phyloP scores from a whole-genome alignment of 179 eudicot species.

The Dionaea muscipula region DNA sequence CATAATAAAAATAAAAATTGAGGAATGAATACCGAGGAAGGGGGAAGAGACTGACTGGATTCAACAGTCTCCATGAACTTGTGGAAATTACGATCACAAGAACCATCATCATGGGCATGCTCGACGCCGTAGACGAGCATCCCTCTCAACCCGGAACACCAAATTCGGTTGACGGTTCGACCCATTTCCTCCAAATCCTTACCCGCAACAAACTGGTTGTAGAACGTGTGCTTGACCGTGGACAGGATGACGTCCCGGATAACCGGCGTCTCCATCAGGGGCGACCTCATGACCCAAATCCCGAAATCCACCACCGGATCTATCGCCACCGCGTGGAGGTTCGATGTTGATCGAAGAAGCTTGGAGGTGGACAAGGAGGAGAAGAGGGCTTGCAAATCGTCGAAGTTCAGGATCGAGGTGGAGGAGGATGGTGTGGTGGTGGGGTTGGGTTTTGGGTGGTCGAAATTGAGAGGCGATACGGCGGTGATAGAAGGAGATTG shows the following conservation, averaged over 20 bases:
- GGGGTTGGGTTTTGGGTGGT: conserved; percentile 16
- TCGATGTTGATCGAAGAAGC: conserved; percentile 29
- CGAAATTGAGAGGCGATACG: conserved; percentile 18
- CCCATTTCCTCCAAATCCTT: conserved; percentile 36
- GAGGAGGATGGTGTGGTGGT: neutral
- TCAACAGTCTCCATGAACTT: conserved; percentile 44
- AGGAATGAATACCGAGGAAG: conserved; percentile 40
- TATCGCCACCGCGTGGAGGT: conserved; percentile 25
- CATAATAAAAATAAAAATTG: neutral
- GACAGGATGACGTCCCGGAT: conserved; percentile 22
- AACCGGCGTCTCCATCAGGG: conserved; percentile 27
- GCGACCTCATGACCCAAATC: conserved; percentile 43
- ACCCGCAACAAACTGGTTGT: conserved; percentile 77
- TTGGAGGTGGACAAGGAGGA: conserved; percentile 25
- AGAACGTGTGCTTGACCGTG: conserved; percentile 32
- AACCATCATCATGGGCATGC: conserved; percentile 49
- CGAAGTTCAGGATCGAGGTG: conserved; percentile 15
- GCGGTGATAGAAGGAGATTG: conserved; percentile 5
- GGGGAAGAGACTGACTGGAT: conserved; percentile 33
- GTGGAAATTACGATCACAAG: conserved; percentile 46
- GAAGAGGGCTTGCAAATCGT: conserved; percentile 23
- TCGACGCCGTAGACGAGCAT: conserved; percentile 78
- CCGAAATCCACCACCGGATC: conserved; percentile 45
- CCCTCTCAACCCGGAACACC: conserved; percentile 32
- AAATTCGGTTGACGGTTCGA: conserved; percentile 15